Conservation (phyloP, 2,329 filamentous ascomycete species). For the Tolypocladium cylindrosporum region DNA sequence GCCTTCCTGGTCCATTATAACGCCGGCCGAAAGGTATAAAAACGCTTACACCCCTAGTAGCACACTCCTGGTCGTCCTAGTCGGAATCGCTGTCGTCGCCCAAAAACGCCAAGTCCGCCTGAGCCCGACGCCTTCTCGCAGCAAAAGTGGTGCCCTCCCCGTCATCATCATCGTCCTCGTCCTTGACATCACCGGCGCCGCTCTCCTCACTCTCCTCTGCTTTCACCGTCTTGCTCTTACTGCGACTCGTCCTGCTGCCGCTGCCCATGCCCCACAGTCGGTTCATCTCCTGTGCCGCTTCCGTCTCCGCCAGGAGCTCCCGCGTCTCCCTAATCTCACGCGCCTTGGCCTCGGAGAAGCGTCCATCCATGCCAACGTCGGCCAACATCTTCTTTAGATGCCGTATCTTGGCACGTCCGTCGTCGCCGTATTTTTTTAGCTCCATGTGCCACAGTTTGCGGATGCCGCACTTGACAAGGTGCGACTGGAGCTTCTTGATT, state of each 20-base stretch:
- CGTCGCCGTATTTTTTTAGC: conserved; percentile 62
- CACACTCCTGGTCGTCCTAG: conserved; percentile 9
- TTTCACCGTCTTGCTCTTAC: conserved; percentile 20
- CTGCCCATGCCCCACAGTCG: conserved; percentile 58
- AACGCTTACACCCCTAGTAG: background rate
- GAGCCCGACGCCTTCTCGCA: conserved; percentile 35
- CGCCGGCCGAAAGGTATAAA: background rate
- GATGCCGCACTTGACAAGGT: conserved; percentile 82
- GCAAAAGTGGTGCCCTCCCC: conserved; percentile 25
- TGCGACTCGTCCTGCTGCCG: conserved; percentile 30
- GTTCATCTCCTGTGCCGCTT: conserved; percentile 74
- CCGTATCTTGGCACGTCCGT: conserved; percentile 67
- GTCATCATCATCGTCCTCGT: conserved; percentile 20
- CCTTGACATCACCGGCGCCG: conserved; percentile 13
- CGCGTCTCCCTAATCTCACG: conserved; percentile 77
- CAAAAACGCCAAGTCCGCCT: conserved; percentile 53
- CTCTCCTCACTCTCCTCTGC: conserved; percentile 21
- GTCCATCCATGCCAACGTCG: conserved; percentile 78
- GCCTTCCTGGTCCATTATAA: background rate
- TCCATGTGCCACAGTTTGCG: conserved; percentile 87
- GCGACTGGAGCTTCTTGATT: conserved; percentile 79
- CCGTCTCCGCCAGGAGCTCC: conserved; percentile 75
- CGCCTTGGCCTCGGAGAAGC: conserved; percentile 78
- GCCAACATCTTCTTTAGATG: conserved; percentile 71
- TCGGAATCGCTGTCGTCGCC: conserved; percentile 61